Evolutionary conservation across 2,329 filamentous ascomycete genomes (phyloP).

Genomic region (Penicillium glabrum): DNA sequence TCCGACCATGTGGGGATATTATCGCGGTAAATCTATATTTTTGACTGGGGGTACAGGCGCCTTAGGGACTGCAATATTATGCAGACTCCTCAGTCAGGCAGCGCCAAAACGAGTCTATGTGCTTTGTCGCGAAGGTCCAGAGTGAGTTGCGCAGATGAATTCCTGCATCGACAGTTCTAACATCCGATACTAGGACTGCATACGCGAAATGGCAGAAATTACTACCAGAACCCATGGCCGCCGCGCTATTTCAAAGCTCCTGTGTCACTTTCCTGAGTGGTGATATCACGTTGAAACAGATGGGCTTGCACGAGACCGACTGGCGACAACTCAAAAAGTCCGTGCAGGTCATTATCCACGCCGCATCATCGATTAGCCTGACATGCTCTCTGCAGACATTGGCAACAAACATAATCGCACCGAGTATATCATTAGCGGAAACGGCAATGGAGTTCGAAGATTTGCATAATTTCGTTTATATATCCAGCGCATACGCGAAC

Average conservation of each 20-base stretch:
- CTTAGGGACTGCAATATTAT: constrained; percentile 13
- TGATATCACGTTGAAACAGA: constrained; percentile 5
- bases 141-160: neutral
- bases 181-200: neutral
- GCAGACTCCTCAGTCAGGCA: constrained; percentile 6
- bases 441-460: constrained; percentile 5
- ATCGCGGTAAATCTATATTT: constrained; percentile 7
- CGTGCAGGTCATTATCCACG: constrained; percentile 17
- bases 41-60: constrained; percentile 18
- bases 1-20: constrained; percentile 18
- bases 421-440: constrained; percentile 9
- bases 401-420: neutral
- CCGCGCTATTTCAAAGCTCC: neutral
- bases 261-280: constrained; percentile 11
- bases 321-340: neutral
- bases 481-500: constrained; percentile 21
- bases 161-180: neutral
- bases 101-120: constrained; percentile 9
- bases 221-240: neutral
- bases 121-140: constrained; percentile 9
- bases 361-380: constrained; percentile 14
- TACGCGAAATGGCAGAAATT: constrained; percentile 6
- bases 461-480: constrained; percentile 17
- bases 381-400: neutral
- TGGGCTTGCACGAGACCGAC: constrained; percentile 3